Percentiles rank a stretch among this genome's conserved stretches.
These are phyloP conservation scores for Globisporangium ultimum DNA, from an alignment of 352 stramenopile species.

Conservation along the genomic window DNA sequence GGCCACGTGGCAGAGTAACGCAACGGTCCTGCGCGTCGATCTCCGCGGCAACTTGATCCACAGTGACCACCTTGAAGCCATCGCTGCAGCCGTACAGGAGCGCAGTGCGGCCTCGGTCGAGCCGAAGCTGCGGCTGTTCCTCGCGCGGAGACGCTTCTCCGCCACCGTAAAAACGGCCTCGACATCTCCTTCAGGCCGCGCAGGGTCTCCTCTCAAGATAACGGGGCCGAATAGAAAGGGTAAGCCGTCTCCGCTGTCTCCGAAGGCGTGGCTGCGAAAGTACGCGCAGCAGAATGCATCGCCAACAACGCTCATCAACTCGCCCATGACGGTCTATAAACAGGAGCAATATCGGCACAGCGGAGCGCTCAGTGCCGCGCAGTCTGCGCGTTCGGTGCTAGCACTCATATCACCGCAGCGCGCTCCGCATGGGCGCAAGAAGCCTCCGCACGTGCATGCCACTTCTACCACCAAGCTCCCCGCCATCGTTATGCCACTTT, in stretches of 20 bases:
- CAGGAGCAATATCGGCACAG: slow-evolving; percentile 5
- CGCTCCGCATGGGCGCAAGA: background rate
- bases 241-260: slow-evolving; percentile 16
- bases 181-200: background rate
- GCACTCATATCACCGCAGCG: slow-evolving; percentile 4
- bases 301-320: slow-evolving; percentile 8
- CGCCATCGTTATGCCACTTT: slow-evolving; percentile 3
- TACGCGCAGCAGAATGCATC: background rate
- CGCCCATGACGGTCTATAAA: slow-evolving; percentile 18
- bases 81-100: slow-evolving; percentile 26
- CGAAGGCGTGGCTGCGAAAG: slow-evolving; percentile 46
- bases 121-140: slow-evolving; percentile 40
- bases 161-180: background rate
- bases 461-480: slow-evolving; percentile 6
- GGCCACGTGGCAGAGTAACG: slow-evolving; percentile 37
- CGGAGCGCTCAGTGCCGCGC: no score
- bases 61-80: slow-evolving; percentile 25
- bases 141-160: slow-evolving; percentile 39
- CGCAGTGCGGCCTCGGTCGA: slow-evolving; percentile 23
- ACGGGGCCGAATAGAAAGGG: slow-evolving; percentile 1
- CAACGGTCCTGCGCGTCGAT: slow-evolving; percentile 36
- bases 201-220: slow-evolving; percentile 3
- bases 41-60: slow-evolving; percentile 60
- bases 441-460: background rate
- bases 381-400: background rate